Conservation (phyloP, 306 rosid species). For the Lotus japonicus region DNA sequence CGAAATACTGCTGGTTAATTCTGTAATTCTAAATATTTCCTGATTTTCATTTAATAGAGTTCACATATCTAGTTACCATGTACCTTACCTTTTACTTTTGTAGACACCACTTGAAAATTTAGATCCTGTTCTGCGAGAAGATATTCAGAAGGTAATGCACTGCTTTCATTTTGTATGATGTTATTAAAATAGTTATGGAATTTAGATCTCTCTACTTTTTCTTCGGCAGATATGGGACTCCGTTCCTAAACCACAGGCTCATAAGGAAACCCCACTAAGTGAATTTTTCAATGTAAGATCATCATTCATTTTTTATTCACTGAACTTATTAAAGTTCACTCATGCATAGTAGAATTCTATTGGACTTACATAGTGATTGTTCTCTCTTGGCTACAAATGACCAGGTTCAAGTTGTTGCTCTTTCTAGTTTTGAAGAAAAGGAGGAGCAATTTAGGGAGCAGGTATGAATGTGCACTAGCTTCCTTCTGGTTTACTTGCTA, state of each 20-base stretch:
- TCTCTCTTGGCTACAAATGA: slow-evolving; percentile 24
- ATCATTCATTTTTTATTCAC: slow-evolving; percentile 11
- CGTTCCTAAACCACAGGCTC: slow-evolving; percentile 81
- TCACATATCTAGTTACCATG: background rate
- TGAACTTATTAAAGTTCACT: background rate
- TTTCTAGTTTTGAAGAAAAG: slow-evolving; percentile 87
- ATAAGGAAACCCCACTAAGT: slow-evolving; percentile 68
- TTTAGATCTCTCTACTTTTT: slow-evolving; percentile 10
- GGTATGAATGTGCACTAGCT: slow-evolving; percentile 34
- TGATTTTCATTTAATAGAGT: background rate
- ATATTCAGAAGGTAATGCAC: slow-evolving; percentile 66
- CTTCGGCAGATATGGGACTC: slow-evolving; percentile 80
- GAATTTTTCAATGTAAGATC: slow-evolving; percentile 77
- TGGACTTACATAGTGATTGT: slow-evolving; percentile 4
- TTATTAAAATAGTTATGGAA: background rate
- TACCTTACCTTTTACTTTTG: slow-evolving; percentile 8
- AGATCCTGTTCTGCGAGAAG: slow-evolving; percentile 87
- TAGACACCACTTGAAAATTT: slow-evolving; percentile 87
- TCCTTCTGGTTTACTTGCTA: slow-evolving; percentile 5
- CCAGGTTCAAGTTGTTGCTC: slow-evolving; percentile 90
- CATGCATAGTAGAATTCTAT: background rate
- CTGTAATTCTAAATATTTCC: background rate
- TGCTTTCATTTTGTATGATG: background rate
- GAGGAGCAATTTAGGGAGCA: slow-evolving; percentile 86
- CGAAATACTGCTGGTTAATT: background rate